Evolutionary conservation across 306 rosid genomes (phyloP).

Genomic region (Citrullus amarus): DNA sequence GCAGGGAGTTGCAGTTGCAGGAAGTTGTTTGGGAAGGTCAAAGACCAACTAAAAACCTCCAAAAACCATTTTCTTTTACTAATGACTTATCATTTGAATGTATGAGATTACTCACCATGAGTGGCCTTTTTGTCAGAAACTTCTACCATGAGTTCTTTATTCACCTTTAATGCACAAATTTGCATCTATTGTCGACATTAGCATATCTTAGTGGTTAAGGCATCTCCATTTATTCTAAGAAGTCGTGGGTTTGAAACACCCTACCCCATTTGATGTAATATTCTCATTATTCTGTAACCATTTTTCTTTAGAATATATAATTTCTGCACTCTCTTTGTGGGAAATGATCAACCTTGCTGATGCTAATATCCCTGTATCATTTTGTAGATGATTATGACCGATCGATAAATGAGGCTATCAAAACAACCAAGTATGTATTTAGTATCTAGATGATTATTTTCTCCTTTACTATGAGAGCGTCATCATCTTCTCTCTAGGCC

Average conservation of each 20-base stretch:
- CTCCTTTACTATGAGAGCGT: not conserved
- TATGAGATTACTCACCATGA: not conserved
- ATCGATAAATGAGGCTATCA: slow-evolving; percentile 95
- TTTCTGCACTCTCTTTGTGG: not conserved
- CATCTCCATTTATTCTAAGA: not conserved
- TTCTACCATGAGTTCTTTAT: not conserved
- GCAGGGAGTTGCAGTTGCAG: no score
- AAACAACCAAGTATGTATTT: slow-evolving; percentile 74
- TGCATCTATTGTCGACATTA: not conserved
- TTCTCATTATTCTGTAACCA: not conserved
- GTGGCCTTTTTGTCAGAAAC: not conserved
- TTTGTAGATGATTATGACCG: slow-evolving; percentile 90
- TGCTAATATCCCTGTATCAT: not conserved
- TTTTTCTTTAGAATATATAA: not conserved
- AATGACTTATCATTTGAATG: not conserved
- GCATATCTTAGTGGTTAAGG: not conserved
- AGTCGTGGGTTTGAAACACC: not conserved
- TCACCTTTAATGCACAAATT: not conserved
- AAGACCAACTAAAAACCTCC: no score
- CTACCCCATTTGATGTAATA: not conserved
- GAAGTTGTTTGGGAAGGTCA: no score
- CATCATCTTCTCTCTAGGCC: not conserved
- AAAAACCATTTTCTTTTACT: not conserved
- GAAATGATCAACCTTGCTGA: not conserved
- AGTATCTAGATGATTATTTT: not conserved